Percentiles rank a stretch among this genome's conserved stretches.
Evolutionary conservation across 202 grass and related monocot species (phyloP).

Genomic region (Setaria italica): DNA sequence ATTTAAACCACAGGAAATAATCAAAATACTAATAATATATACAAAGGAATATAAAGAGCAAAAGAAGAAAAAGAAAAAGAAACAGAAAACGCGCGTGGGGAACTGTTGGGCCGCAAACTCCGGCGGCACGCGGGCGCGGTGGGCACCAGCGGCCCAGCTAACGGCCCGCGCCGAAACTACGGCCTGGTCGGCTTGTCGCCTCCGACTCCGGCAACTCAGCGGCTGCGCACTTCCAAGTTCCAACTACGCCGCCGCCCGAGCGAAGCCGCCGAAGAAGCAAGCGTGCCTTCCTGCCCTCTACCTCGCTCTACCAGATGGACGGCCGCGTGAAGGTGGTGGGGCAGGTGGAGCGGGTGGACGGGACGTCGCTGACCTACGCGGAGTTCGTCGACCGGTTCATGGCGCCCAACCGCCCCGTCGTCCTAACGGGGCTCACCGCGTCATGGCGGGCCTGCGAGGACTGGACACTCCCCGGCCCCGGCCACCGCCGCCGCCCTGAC

Average conservation of each 20-base stretch:
- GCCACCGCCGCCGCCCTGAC: conserved; percentile 54
- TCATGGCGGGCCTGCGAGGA: conserved; percentile 65
- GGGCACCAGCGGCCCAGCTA: neutral
- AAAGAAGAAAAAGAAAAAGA: too few relatives aligned
- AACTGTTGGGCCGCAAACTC: neutral
- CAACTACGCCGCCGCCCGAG: conserved; percentile 3
- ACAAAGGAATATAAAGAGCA: too few relatives aligned
- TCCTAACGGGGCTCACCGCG: conserved; percentile 83
- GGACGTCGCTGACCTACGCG: conserved; percentile 55
- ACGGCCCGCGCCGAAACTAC: neutral
- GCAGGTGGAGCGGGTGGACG: conserved; percentile 80
- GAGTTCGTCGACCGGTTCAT: conserved; percentile 80
- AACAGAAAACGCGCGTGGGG: neutral
- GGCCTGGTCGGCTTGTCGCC: neutral
- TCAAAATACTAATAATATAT: too few relatives aligned
- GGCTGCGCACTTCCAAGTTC: conserved; percentile 4
- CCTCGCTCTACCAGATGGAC: conserved; percentile 4
- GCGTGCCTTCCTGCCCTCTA: neutral
- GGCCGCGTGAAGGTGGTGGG: conserved; percentile 62
- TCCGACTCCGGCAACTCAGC: conserved; percentile 10
- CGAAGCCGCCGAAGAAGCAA: neutral
- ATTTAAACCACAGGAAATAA: neutral
- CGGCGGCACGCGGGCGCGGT: neutral
- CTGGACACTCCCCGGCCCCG: conserved; percentile 50
- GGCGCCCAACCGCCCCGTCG: conserved; percentile 70